Evolutionary conservation across 2,329 filamentous ascomycete species (phyloP).

Genomic region (Aspergillus novoparasiticus): DNA sequence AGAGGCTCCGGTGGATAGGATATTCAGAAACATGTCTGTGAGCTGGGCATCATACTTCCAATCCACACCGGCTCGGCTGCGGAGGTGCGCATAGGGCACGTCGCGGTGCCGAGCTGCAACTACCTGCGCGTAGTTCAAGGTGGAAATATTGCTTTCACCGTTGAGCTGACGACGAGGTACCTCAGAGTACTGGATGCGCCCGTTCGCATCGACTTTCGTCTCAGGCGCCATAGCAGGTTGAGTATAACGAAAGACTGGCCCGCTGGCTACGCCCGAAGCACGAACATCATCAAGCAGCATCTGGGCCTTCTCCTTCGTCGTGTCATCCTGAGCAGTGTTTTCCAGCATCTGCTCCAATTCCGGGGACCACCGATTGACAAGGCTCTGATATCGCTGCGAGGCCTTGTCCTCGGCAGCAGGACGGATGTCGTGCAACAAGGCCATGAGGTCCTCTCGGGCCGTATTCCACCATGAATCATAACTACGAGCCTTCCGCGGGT

Average conservation of each 20-base stretch:
- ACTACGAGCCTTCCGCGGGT: slow-evolving; percentile 56
- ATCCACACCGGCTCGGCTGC: neutral
- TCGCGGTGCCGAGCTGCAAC: neutral
- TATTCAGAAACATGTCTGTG: slow-evolving; percentile 70
- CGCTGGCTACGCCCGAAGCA: slow-evolving; percentile 6
- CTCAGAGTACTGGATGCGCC: slow-evolving; percentile 57
- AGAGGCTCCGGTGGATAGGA: slow-evolving; percentile 83
- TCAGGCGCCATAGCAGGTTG: slow-evolving; percentile 54
- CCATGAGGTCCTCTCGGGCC: slow-evolving; percentile 29
- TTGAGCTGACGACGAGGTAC: neutral
- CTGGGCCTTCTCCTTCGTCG: neutral
- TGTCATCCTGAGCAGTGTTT: neutral
- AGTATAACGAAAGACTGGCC: slow-evolving; percentile 14
- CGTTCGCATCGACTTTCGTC: slow-evolving; percentile 95
- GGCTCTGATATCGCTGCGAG: neutral
- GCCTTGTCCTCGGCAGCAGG: neutral
- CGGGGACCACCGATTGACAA: neutral
- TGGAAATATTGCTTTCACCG: neutral
- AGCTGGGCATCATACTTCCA: neutral
- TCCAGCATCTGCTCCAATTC: neutral
- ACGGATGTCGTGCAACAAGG: slow-evolving; percentile 8
- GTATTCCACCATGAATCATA: slow-evolving; percentile 44
- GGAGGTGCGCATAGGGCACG: neutral
- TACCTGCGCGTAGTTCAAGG: neutral
- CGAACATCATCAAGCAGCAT: slow-evolving; percentile 75